Evolutionary conservation across 1,284 basidiomycete species (phyloP).

Genomic region (Sanguinoderma infundibulare): DNA sequence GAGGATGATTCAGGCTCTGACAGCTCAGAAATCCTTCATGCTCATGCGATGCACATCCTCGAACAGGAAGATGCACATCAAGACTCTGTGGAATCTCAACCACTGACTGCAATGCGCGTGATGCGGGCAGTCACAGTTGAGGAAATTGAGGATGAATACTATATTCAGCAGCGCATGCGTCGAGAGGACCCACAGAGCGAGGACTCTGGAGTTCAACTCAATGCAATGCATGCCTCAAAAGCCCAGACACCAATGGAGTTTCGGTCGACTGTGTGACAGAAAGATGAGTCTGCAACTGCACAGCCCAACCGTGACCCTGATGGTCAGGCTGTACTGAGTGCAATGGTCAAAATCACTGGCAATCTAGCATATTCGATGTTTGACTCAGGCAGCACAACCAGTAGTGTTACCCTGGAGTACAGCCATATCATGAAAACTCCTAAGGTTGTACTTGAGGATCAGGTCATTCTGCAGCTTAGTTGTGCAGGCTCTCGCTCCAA

Average conservation of each 20-base stretch:
- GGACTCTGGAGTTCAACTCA: neutral
- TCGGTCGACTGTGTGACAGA: neutral
- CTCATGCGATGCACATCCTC: neutral
- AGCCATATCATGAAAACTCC: conserved; percentile 10
- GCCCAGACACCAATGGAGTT: neutral
- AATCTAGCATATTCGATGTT: conserved; percentile 24
- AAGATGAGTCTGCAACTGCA: neutral
- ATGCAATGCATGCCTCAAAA: neutral
- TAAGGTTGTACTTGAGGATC: conserved; percentile 26
- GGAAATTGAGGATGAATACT: neutral
- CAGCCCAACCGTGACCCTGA: neutral
- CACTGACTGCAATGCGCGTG: neutral
- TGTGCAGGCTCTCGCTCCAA: conserved; percentile 29
- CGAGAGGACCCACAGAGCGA: neutral
- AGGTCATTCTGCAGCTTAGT: conserved; percentile 29
- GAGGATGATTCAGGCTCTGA: no score
- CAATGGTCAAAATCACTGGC: conserved; percentile 22
- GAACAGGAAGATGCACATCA: neutral
- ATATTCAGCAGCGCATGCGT: no score
- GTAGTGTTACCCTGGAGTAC: conserved; percentile 29
- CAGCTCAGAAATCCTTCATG: neutral
- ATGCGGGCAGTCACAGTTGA: no score
- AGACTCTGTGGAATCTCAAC: no score
- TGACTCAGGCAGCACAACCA: conserved; percentile 30
- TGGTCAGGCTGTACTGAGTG: neutral